Evolutionary conservation across 2,329 filamentous ascomycete species (phyloP), one percentile per base, ranked within the genome.

Genomic region (Xylogone sp.): DNA sequence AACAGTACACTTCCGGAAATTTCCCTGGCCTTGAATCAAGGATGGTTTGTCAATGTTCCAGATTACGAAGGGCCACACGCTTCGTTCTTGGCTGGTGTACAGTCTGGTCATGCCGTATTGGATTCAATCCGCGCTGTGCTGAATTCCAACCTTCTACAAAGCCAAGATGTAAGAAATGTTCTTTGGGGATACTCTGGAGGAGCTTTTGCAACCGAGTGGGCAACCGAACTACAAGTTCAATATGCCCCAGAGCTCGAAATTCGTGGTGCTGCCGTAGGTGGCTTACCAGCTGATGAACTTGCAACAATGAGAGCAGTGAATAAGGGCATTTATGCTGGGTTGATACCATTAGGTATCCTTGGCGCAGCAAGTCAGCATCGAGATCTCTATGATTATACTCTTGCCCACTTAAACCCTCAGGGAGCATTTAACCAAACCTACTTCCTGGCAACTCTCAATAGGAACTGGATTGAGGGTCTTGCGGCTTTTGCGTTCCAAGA

Each of bases 151-250:
- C 10, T 16, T 10, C 27, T 57, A 18, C 34, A 44, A 2, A 20
- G 21, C 9, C n/a, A n/a, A n/a, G 20, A 47, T 21, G 29, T 47
- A 7, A 21, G 43, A 2, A 51, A 50, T 29, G 52, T 49, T 27
- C 42, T 81, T 49, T 82, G 77, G 76, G 80, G 80, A 0, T 83
- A 82, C 59, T 79, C 75, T 1, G 80, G 80, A 2, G 79, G 79
- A 3, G 72, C 73, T 2, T 55, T 82, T n/a, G 77, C 78, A 0
- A 74, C 68, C 2, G 76, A 75, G 27, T 78, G 72, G 69, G 79
- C 79, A 0, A 72, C 75, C 13, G 77, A 82, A 46, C 61, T 82
- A 20, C 76, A 78, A 43, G 65, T 69, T 1, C 65, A 67, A 5
- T 83, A 83, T 53, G 79, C 79, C 0, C 76, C 79, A 0, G 77